Conservation (phyloP, 2,329 filamentous ascomycete genomes). For the Colletotrichum simmondsii region DNA sequence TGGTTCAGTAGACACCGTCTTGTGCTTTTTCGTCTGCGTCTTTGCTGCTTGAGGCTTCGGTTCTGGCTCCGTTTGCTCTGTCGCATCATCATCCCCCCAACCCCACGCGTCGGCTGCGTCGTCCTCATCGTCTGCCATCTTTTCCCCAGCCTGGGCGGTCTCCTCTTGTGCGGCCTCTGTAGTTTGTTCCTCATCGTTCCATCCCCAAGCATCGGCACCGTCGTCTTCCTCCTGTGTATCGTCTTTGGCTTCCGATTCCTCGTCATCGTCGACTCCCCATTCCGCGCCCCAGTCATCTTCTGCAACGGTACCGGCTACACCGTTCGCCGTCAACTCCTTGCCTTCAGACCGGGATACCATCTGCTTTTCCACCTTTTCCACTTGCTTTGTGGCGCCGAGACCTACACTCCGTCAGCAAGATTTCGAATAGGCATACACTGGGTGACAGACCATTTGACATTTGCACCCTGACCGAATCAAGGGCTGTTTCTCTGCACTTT, state of each 20-base stretch:
- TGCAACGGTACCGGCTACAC: slow-evolving; percentile 52
- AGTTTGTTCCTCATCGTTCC: slow-evolving; percentile 75
- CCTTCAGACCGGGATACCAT: slow-evolving; percentile 76
- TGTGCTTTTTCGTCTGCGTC: slow-evolving; percentile 29
- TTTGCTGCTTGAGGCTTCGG: slow-evolving; percentile 37
- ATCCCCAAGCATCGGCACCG: slow-evolving; percentile 81
- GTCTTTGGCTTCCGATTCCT: slow-evolving; percentile 40
- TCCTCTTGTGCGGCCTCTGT: slow-evolving; percentile 44
- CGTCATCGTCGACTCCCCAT: slow-evolving; percentile 78
- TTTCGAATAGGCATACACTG: background rate
- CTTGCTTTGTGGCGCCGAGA: slow-evolving; percentile 73
- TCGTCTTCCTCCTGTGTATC: slow-evolving; percentile 49
- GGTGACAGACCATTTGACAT: slow-evolving; percentile 66
- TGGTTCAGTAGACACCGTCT: slow-evolving; percentile 36
- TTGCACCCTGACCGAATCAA: slow-evolving; percentile 78
- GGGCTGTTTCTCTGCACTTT: slow-evolving; percentile 81
- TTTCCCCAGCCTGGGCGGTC: slow-evolving; percentile 32
- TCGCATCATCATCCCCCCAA: slow-evolving; percentile 78
- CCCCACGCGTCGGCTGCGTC: slow-evolving; percentile 80
- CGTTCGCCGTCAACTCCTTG: slow-evolving; percentile 69
- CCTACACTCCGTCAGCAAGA: slow-evolving; percentile 34
- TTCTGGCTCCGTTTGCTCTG: slow-evolving; percentile 43
- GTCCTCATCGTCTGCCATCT: slow-evolving; percentile 50
- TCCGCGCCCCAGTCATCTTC: slow-evolving; percentile 79
- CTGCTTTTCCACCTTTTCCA: slow-evolving; percentile 88